phyloP scores from a whole-genome alignment of 2,329 filamentous ascomycete species.

The Juglanconis sp. region DNA sequence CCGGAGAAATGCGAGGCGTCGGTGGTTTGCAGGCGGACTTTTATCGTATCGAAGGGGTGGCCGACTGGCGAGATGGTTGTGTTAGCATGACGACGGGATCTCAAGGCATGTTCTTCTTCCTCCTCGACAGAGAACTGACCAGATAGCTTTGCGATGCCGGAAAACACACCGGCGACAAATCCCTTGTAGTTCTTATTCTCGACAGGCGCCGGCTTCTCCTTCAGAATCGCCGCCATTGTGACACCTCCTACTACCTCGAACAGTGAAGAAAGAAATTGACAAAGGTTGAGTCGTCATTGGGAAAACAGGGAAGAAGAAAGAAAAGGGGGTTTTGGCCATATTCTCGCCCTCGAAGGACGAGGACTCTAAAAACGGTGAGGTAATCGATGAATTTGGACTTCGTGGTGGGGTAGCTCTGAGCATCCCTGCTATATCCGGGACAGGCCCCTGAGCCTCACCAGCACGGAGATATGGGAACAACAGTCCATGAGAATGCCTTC shows the following conservation, averaged over 20 bases:
- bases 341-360: not conserved
- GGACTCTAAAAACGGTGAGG: constrained; percentile 1
- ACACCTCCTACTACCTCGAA: constrained; percentile 2
- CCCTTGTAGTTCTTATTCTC: constrained; percentile 72
- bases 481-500: not conserved
- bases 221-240: constrained; percentile 12
- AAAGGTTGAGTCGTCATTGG: not conserved
- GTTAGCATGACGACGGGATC: not conserved
- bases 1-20: constrained; percentile 74
- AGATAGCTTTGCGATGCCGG: constrained; percentile 83
- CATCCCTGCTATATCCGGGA: not conserved
- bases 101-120: not conserved
- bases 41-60: constrained; percentile 90
- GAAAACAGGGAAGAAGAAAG: not conserved
- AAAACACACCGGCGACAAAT: constrained; percentile 97
- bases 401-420: constrained; percentile 1
- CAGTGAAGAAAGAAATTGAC: not conserved
- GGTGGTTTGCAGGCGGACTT: constrained; percentile 91
- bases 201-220: constrained; percentile 30
- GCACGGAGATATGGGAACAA: not conserved
- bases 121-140: constrained; percentile 49
- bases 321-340: not conserved
- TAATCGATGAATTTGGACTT: constrained; percentile 5
- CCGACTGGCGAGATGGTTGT: constrained; percentile 42
- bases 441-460: not conserved